These are phyloP conservation scores for Xerocomellus amylosporus DNA, from an alignment of 768 basidiomycete genomes.

Conservation along the genomic window DNA sequence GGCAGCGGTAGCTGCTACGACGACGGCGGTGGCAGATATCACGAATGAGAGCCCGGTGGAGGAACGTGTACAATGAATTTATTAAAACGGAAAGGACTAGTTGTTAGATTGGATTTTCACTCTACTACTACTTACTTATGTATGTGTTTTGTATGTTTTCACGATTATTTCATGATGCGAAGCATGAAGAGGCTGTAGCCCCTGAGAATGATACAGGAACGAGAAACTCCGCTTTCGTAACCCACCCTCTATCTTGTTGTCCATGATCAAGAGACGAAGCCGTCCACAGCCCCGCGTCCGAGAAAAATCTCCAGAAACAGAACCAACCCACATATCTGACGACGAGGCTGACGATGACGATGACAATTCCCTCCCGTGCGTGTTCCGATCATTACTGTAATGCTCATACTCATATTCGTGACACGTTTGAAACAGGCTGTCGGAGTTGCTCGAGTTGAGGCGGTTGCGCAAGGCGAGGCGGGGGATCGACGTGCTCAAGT, in stretches of 20 bases:
- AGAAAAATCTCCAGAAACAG: conserved; percentile 43
- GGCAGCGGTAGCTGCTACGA: conserved; percentile 3
- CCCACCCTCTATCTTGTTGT: background rate
- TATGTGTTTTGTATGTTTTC: background rate
- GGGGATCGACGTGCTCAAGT: conserved; percentile 82
- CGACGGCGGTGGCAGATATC: background rate
- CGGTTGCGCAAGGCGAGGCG: conserved; percentile 68
- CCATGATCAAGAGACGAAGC: conserved; percentile 72
- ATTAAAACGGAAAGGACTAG: conserved; percentile 1
- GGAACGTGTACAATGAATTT: conserved; percentile 15
- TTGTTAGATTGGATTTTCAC: conserved; percentile 8
- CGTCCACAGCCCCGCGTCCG: conserved; percentile 62
- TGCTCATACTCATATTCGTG: background rate
- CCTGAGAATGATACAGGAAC: too few species aligned
- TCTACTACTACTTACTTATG: background rate
- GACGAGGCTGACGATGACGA: conserved; percentile 35
- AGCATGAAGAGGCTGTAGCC: too few species aligned
- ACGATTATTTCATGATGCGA: too few species aligned
- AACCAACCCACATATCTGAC: conserved; percentile 4
- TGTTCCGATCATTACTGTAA: conserved; percentile 1
- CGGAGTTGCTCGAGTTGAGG: conserved; percentile 82
- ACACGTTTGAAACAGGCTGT: conserved; percentile 48
- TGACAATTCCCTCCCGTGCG: conserved; percentile 49
- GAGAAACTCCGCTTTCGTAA: conserved; percentile 6
- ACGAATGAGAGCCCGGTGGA: conserved; percentile 17